Percentiles rank a stretch among this genome's conserved stretches.
These are phyloP conservation scores for Populus pruinosa DNA, from an alignment of 345 rosid genomes.

Conservation along the genomic window DNA sequence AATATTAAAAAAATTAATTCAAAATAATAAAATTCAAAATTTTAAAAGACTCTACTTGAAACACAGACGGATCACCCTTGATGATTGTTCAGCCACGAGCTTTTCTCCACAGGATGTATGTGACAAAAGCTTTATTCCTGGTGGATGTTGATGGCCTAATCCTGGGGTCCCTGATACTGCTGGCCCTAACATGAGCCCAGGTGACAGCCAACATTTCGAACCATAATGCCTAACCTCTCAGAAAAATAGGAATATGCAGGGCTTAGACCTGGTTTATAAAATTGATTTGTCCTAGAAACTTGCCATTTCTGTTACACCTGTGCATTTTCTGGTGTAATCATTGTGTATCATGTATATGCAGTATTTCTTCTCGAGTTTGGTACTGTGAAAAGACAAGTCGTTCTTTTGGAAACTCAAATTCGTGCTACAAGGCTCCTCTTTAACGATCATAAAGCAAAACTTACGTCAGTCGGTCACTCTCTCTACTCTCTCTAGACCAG, in stretches of 20 bases:
- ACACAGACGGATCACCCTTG: neutral
- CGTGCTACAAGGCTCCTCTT: too few relatives aligned
- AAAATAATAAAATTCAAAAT: too few relatives aligned
- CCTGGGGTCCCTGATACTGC: slow-evolving; percentile 24
- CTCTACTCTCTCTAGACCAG: too few relatives aligned
- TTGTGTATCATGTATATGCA: too few relatives aligned
- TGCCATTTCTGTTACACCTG: neutral
- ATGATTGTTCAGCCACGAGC: slow-evolving; percentile 45
- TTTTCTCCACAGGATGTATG: slow-evolving; percentile 45
- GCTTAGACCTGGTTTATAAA: neutral
- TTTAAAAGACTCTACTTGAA: too few relatives aligned
- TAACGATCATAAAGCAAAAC: too few relatives aligned
- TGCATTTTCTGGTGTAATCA: neutral
- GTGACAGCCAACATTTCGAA: slow-evolving; percentile 10
- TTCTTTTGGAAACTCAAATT: too few relatives aligned
- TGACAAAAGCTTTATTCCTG: slow-evolving; percentile 48
- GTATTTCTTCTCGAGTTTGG: too few relatives aligned
- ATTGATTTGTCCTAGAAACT: neutral
- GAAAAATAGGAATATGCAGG: neutral
- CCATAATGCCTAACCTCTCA: slow-evolving; percentile 14
- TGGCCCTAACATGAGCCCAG: slow-evolving; percentile 12
- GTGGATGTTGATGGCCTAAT: slow-evolving; percentile 48
- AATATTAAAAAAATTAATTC: too few relatives aligned
- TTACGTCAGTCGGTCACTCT: too few relatives aligned
- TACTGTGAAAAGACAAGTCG: too few relatives aligned